Evolutionary conservation across 2,329 filamentous ascomycete genomes (phyloP).

Genomic region (Talaromyces albobiverticillius): DNA sequence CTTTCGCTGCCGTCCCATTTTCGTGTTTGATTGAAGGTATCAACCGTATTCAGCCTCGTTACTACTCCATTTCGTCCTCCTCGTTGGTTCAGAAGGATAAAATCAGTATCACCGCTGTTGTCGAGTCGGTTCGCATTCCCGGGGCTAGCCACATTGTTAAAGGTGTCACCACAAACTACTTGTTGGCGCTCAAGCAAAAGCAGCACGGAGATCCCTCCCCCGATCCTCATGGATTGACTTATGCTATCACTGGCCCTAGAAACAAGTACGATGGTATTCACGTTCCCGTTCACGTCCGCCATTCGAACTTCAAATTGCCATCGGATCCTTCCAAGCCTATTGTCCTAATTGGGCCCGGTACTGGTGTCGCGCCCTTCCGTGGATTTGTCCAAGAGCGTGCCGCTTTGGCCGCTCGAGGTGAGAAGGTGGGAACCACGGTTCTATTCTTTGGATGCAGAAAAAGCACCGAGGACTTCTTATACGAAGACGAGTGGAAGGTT

Average conservation of each 20-base stretch:
- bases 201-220: conserved; percentile 83
- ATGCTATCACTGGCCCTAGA: conserved; percentile 81
- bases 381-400: conserved; percentile 93
- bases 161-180: conserved; percentile 95
- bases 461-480: conserved; percentile 84
- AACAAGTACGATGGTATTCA: conserved; percentile 97
- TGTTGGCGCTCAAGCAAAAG: conserved; percentile 92
- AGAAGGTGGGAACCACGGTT: conserved; percentile 80
- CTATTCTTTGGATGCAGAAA: conserved; percentile 96
- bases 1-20: conserved; percentile 85
- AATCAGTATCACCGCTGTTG: conserved; percentile 91
- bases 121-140: conserved; percentile 77
- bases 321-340: conserved; percentile 91
- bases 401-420: conserved; percentile 73
- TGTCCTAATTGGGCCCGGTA: conserved; percentile 95
- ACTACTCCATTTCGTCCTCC: conserved; percentile 99
- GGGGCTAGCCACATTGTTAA: conserved; percentile 77
- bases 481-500: conserved; percentile 89
- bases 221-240: conserved; percentile 78
- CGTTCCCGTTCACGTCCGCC: conserved; percentile 90
- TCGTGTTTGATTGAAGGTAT: conserved; percentile 91
- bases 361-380: conserved; percentile 93
- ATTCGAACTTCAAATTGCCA: conserved; percentile 98
- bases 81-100: conserved; percentile 91
- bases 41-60: conserved; percentile 92